Conservation (phyloP, 108 stramenopile species). For the Aurantiochytrium sp. region DNA sequence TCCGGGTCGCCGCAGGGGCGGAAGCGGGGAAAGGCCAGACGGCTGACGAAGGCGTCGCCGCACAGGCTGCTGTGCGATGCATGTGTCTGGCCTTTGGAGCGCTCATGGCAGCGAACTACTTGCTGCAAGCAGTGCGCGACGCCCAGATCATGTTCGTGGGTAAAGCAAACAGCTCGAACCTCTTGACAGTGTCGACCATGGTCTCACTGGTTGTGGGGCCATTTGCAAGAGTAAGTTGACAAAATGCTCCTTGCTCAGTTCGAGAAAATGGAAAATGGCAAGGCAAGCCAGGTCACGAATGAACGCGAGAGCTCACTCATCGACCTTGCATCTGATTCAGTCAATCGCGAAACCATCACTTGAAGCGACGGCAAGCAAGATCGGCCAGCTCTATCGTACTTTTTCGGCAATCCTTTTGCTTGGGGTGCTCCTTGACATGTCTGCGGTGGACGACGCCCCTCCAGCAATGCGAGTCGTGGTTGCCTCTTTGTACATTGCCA, state of each 20-base stretch:
- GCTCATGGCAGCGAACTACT: neutral
- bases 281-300: no score
- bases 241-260: no score
- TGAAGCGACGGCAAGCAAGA: neutral
- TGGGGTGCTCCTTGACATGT: neutral
- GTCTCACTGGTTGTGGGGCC: neutral
- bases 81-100: neutral
- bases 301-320: no score
- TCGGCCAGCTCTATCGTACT: neutral
- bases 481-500: neutral
- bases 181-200: neutral
- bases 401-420: neutral
- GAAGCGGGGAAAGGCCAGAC: no score
- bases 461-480: neutral
- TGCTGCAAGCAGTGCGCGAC: constrained; percentile 9
- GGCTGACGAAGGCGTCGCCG: neutral
- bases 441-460: neutral
- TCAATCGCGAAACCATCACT: neutral
- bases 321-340: neutral
- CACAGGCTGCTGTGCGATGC: neutral
- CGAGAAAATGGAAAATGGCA: no score
- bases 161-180: neutral
- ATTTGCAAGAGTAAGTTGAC: neutral
- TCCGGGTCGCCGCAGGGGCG: no score
- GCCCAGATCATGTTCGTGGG: neutral